Base-by-base conservation (phyloP, 2,329 filamentous ascomycete species). In the Bipolaris oryzae region DNA sequence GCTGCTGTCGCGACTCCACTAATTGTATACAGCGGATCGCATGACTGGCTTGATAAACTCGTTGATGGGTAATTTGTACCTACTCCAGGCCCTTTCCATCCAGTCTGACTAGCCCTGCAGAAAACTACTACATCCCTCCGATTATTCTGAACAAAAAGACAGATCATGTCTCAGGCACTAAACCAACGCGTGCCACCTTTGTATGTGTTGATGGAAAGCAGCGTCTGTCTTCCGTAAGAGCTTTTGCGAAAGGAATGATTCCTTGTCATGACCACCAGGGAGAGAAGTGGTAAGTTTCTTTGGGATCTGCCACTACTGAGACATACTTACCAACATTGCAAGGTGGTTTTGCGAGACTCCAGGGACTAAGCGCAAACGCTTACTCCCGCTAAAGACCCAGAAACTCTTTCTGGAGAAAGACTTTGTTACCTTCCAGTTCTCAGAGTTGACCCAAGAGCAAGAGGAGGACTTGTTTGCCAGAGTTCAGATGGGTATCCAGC, bases 391-490 rank as follows among this genome's bases (percentile, higher is more conserved):
- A 33, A 63, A 68, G 2, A 58, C 68, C 3, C 77, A 76, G 50
- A 63, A 70, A 15, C 57, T 74, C 15, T 82, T 82, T 50, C 57
- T 76, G 1, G 53, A 63, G 1, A 77, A 76, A 46, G 71, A 76
- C 4, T 75, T 82, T 38, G 73, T 80, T 5, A 77, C 76, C 21
- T 79, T 77, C 31, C 79, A 82, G 42, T 81, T 78, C 58, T 60
- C 67, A 5, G 67, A 77, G 18, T 62, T 82, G 3, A 70, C 65
- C 3, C 56, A 67, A 11, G 70, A 74, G 11, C 78, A 80, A 50
- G 80, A 82, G 57, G 79, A 82, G 53, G 80, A 80, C 10, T 73
- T 82, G 46, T 82, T 82, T 57, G 76, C 79, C 6, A 70, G 80
- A 13, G 80, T 82, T 0, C 80, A 82, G 50, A 74, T 78, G 56